Evolutionary conservation across 768 basidiomycete genomes (phyloP).

Genomic region (Tulasnella sp.): DNA sequence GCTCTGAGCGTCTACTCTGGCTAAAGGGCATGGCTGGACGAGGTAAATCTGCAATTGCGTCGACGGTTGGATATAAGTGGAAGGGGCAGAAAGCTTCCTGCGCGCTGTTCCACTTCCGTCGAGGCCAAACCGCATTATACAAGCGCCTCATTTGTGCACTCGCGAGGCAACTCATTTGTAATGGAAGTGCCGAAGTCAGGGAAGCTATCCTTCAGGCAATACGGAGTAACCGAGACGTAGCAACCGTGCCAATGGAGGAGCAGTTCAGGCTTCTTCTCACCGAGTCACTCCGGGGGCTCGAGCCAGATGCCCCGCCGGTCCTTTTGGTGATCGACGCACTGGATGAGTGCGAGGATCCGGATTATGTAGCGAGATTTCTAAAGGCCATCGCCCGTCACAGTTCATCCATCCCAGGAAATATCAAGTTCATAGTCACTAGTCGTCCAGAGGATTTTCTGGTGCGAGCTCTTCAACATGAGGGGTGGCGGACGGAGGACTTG

Average conservation of each 20-base stretch:
- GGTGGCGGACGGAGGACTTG: neutral
- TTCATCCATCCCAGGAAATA: neutral
- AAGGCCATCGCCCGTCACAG: neutral
- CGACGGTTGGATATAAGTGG: neutral
- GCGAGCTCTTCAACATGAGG: neutral
- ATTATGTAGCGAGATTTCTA: neutral
- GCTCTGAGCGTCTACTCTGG: neutral
- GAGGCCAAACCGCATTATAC: neutral
- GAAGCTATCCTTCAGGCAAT: neutral
- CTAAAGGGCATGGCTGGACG: neutral
- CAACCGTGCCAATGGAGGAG: neutral
- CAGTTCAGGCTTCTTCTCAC: neutral
- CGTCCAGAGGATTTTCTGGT: neutral
- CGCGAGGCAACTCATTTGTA: neutral
- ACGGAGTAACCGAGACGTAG: neutral
- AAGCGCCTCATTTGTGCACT: neutral
- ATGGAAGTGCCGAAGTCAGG: neutral
- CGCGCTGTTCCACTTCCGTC: neutral
- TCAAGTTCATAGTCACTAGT: neutral
- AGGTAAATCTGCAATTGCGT: neutral
- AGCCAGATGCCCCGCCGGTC: neutral
- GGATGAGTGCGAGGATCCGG: neutral
- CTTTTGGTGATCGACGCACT: neutral
- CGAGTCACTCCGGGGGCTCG: neutral
- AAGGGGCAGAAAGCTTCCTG: neutral